phyloP scores from a whole-genome alignment of 805 yeast genomes.

The Zygotorulaspora sp. region DNA sequence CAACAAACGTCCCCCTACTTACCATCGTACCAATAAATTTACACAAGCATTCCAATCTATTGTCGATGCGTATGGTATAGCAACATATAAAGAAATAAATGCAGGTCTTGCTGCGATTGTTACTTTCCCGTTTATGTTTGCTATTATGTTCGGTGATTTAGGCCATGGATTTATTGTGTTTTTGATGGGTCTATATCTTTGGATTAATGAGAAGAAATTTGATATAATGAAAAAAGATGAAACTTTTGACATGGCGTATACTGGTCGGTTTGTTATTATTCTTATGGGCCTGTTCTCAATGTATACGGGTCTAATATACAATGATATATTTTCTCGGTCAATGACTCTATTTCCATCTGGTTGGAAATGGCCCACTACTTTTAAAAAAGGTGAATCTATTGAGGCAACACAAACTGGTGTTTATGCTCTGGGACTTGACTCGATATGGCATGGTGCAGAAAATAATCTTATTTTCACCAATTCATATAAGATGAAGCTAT shows the following conservation, averaged over 20 bases:
- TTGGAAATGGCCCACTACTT: conserved; percentile 86
- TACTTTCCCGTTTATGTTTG: conserved; percentile 97
- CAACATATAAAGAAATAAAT: conserved; percentile 89
- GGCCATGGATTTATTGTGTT: conserved; percentile 91
- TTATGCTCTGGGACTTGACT: conserved; percentile 84
- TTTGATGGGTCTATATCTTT: conserved; percentile 65
- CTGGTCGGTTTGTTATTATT: conserved; percentile 85
- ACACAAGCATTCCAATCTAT: conserved; percentile 89
- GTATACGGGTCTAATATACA: conserved; percentile 91
- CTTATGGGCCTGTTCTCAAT: conserved; percentile 94
- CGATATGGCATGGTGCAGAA: conserved; percentile 96
- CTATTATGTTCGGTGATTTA: conserved; percentile 97
- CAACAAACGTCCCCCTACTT: conserved; percentile 88
- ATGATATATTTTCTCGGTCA: conserved; percentile 88
- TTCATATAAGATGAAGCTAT: conserved; percentile 95
- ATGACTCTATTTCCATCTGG: conserved; percentile 85
- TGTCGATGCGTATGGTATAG: conserved; percentile 93
- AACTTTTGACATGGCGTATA: conserved; percentile 92
- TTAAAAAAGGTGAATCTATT: conserved; percentile 64
- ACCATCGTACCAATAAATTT: conserved; percentile 89
- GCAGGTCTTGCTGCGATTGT: conserved; percentile 93
- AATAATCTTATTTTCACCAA: conserved; percentile 85
- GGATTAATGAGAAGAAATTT: conserved; percentile 68
- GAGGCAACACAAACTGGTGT: conserved; percentile 62
- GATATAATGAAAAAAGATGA: conserved; percentile 76